phyloP scores from a whole-genome alignment of 768 basidiomycete species.

The Mycena alexandri region DNA sequence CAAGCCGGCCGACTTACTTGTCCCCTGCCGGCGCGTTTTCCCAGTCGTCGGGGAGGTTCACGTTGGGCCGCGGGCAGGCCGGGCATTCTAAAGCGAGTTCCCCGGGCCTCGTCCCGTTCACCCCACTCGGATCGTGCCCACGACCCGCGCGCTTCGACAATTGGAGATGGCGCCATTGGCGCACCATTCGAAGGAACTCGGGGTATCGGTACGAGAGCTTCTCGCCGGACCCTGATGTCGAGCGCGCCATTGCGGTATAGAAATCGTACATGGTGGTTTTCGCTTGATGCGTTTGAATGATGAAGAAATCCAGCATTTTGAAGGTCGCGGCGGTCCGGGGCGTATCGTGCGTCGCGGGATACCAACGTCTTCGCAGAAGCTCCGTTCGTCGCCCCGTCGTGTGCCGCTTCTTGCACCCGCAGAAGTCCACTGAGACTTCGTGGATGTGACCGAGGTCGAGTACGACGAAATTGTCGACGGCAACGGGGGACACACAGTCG shows the following conservation, averaged over 20 bases:
- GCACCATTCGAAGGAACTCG: background rate
- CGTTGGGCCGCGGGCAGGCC: no score
- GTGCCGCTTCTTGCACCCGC: background rate
- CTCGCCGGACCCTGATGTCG: background rate
- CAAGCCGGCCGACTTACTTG: no score
- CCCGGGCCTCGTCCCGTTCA: no score
- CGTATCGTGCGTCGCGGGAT: background rate
- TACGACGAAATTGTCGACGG: background rate
- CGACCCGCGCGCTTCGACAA: background rate
- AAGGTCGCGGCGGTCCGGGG: background rate
- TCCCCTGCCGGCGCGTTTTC: no score
- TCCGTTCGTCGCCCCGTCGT: background rate
- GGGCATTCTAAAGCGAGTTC: no score
- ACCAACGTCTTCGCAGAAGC: background rate
- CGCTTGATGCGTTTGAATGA: background rate
- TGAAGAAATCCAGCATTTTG: background rate
- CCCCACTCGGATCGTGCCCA: background rate
- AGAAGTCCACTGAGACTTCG: background rate
- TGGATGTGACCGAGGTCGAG: background rate
- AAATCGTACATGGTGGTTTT: slow-evolving; percentile 3
- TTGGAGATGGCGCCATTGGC: background rate
- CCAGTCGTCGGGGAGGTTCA: no score
- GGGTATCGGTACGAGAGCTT: background rate
- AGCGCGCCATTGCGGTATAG: background rate
- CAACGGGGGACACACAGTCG: background rate